Percentiles rank a stretch among this genome's conserved stretches.
phyloP scores from a whole-genome alignment of 306 rosid species.

The Lagenaria siceraria region DNA sequence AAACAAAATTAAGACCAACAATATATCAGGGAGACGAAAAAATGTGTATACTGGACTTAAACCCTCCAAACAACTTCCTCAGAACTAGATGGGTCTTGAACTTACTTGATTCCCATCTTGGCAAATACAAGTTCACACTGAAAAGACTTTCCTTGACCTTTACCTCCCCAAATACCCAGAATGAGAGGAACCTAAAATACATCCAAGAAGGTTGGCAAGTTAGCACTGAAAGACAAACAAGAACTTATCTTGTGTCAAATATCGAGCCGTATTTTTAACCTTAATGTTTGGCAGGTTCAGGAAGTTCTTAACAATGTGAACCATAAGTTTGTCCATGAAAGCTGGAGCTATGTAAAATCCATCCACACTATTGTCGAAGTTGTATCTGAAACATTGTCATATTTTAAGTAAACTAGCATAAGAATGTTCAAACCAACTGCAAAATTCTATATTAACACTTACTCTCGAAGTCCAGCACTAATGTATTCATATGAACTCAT shows the following conservation, averaged over 20 bases:
- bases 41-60: not conserved
- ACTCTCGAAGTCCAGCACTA: slow-evolving; percentile 68
- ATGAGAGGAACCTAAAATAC: slow-evolving; percentile 60
- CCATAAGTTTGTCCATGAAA: slow-evolving; percentile 72
- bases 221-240: not conserved
- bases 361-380: slow-evolving; percentile 52
- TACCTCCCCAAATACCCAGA: slow-evolving; percentile 94
- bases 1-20: slow-evolving; percentile 4
- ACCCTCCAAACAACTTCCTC: not conserved
- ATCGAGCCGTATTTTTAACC: slow-evolving; percentile 11
- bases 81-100: not conserved
- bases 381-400: slow-evolving; percentile 21
- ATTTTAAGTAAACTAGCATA: not conserved
- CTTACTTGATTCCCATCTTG: slow-evolving; percentile 92
- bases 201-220: not conserved
- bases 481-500: slow-evolving; percentile 67
- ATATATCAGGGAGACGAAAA: not conserved
- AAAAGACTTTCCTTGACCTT: slow-evolving; percentile 88
- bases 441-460: slow-evolving; percentile 15
- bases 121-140: slow-evolving; percentile 91
- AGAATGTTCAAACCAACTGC: not conserved
- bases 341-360: slow-evolving; percentile 82
- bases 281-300: slow-evolving; percentile 60
- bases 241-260: not conserved
- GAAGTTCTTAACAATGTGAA: slow-evolving; percentile 78